Percentiles rank a stretch among this genome's conserved stretches.
Evolutionary conservation across 306 rosid genomes (phyloP).

Genomic region (Hippophae rhamnoides): DNA sequence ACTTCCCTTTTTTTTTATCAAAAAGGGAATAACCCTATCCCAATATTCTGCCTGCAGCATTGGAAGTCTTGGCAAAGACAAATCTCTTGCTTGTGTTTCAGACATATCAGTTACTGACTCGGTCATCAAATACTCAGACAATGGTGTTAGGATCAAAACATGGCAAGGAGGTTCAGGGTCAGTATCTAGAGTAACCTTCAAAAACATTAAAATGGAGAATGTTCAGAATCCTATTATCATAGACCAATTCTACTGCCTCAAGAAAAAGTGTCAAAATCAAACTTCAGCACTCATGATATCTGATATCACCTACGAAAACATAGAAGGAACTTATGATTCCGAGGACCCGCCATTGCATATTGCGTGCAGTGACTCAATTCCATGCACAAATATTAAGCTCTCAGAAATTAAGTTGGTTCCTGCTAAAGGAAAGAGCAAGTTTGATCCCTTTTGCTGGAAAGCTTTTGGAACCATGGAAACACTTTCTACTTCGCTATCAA

Average conservation of each 20-base stretch:
- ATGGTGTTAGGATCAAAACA: conserved; percentile 70
- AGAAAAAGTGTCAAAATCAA: conserved; percentile 38
- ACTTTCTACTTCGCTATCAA: conserved; percentile 15
- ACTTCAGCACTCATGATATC: conserved; percentile 42
- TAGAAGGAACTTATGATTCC: conserved; percentile 44
- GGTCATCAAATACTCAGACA: conserved; percentile 40
- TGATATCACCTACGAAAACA: conserved; percentile 32
- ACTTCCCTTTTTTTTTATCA: no score
- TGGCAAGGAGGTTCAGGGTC: conserved; percentile 82
- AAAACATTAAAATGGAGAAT: conserved; percentile 49
- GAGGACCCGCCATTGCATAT: conserved; percentile 39
- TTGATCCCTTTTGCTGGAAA: conserved; percentile 43
- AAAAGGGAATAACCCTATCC: background rate
- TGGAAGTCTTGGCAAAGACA: conserved; percentile 63
- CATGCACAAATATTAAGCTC: conserved; percentile 44
- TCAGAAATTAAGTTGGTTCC: conserved; percentile 37
- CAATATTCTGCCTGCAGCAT: conserved; percentile 32
- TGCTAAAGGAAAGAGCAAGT: conserved; percentile 16
- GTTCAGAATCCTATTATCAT: conserved; percentile 54
- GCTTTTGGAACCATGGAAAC: conserved; percentile 40
- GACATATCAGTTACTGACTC: conserved; percentile 63
- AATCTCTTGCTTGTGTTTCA: conserved; percentile 57
- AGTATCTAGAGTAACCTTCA: conserved; percentile 49
- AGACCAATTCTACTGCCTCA: conserved; percentile 47
- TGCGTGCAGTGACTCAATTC: conserved; percentile 47